Conservation (phyloP, 2,329 filamentous ascomycete genomes). For the Scleromitrula shiraiana region DNA sequence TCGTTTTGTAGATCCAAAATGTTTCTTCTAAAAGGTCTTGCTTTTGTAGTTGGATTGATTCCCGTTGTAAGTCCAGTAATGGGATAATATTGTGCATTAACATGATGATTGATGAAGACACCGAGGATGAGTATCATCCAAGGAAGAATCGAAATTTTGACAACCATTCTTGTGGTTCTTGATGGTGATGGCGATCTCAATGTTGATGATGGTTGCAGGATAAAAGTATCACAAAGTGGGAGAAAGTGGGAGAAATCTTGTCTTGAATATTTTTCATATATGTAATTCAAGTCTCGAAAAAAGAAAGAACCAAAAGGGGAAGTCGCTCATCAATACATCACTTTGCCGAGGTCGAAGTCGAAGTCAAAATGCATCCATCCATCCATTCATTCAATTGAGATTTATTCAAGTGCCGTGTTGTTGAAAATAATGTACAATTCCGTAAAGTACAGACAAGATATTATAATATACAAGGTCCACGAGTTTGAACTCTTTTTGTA, state of each 20-base stretch:
- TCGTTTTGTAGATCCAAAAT: slow-evolving; percentile 21
- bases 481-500: slow-evolving; percentile 2
- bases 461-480: slow-evolving; percentile 4
- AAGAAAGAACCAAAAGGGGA: not conserved
- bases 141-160: not conserved
- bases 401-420: not conserved
- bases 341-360: not conserved
- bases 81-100: slow-evolving; percentile 5
- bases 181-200: too few species aligned
- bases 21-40: slow-evolving; percentile 19
- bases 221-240: not conserved
- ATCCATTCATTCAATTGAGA: too few species aligned
- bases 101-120: not conserved
- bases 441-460: not conserved
- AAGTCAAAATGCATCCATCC: too few species aligned
- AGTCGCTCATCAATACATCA: too few species aligned
- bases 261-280: not conserved
- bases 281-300: not conserved
- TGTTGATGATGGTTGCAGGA: too few species aligned
- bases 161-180: not conserved
- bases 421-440: not conserved
- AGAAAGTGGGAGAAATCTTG: not conserved
- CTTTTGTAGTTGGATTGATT: slow-evolving; percentile 11
- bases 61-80: slow-evolving; percentile 19
- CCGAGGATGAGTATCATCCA: not conserved